Evolutionary conservation across 2,329 filamentous ascomycete genomes (phyloP).

Genomic region (Ceratocystis diversiconidia): DNA sequence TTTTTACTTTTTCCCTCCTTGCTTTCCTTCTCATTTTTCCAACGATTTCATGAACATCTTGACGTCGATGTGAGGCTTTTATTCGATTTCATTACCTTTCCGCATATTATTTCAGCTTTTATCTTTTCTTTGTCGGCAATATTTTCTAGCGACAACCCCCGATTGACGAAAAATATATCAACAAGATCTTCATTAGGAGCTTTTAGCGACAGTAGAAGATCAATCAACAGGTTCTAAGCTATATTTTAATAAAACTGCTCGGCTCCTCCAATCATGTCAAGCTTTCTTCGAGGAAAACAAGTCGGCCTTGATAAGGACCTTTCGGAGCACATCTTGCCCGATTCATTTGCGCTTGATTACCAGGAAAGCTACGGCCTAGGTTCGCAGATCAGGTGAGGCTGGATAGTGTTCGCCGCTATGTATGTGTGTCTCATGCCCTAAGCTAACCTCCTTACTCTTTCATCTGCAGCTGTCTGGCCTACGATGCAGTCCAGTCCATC

Average conservation of each 20-base stretch:
- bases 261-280: conserved; percentile 55
- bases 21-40: not conserved
- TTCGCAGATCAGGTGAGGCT: conserved; percentile 49
- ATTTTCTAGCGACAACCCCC: not conserved
- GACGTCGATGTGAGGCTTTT: not conserved
- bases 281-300: conserved; percentile 84
- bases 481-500: conserved; percentile 86
- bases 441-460: conserved; percentile 21
- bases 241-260: conserved; percentile 82
- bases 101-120: not conserved
- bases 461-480: conserved; percentile 62
- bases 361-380: conserved; percentile 71
- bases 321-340: conserved; percentile 63
- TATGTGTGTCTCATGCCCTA: not conserved
- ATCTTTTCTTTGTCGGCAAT: not conserved
- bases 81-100: not conserved
- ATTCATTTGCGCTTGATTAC: conserved; percentile 71
- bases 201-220: not conserved
- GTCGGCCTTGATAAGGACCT: conserved; percentile 84
- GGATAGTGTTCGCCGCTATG: no score
- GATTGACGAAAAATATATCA: not conserved
- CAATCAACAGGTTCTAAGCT: conserved; percentile 53
- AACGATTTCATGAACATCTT: not conserved
- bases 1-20: not conserved
- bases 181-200: not conserved